Conservation (phyloP, 768 basidiomycete genomes). For the Tubosaeta brunneosetosa region DNA sequence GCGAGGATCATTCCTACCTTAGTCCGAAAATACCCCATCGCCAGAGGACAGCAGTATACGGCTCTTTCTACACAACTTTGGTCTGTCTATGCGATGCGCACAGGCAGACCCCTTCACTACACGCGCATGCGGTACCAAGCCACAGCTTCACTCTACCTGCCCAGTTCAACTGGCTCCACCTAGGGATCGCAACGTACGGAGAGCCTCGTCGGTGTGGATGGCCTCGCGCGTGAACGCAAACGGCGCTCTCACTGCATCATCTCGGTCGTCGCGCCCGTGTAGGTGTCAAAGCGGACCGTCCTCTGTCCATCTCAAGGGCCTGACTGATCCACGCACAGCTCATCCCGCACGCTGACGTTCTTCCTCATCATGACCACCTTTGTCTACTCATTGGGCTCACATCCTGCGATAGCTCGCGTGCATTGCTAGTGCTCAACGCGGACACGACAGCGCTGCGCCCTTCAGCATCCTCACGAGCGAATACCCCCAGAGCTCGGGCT, state of each 20-base stretch:
- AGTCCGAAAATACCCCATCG: slow-evolving; percentile 14
- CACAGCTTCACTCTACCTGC: slow-evolving; percentile 57
- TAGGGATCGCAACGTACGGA: slow-evolving; percentile 76
- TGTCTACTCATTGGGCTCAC: slow-evolving; percentile 5
- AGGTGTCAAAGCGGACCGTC: slow-evolving; percentile 73
- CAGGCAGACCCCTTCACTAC: slow-evolving; percentile 14
- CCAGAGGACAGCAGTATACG: slow-evolving; percentile 25
- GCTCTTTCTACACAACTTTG: slow-evolving; percentile 22
- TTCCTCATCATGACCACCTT: slow-evolving; percentile 47
- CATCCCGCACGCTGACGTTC: slow-evolving; percentile 81
- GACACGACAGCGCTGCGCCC: slow-evolving; percentile 72
- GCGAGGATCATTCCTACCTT: slow-evolving; percentile 78
- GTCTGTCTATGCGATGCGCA: slow-evolving; percentile 33
- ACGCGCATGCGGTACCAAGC: slow-evolving; percentile 23
- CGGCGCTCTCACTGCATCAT: slow-evolving; percentile 82
- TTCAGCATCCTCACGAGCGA: slow-evolving; percentile 79
- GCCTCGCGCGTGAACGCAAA: slow-evolving; percentile 75
- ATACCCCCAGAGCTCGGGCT: slow-evolving; percentile 82
- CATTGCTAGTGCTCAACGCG: slow-evolving; percentile 79
- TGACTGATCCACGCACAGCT: slow-evolving; percentile 41
- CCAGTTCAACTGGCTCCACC: slow-evolving; percentile 84
- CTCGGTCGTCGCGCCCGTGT: slow-evolving; percentile 68
- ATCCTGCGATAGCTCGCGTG: too few relatives aligned
- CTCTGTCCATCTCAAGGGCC: background rate
- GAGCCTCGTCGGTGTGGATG: slow-evolving; percentile 76